These are phyloP conservation scores for Suaeda aralocaspica DNA, from an alignment of 148 eudicot species.

Conservation along the genomic window DNA sequence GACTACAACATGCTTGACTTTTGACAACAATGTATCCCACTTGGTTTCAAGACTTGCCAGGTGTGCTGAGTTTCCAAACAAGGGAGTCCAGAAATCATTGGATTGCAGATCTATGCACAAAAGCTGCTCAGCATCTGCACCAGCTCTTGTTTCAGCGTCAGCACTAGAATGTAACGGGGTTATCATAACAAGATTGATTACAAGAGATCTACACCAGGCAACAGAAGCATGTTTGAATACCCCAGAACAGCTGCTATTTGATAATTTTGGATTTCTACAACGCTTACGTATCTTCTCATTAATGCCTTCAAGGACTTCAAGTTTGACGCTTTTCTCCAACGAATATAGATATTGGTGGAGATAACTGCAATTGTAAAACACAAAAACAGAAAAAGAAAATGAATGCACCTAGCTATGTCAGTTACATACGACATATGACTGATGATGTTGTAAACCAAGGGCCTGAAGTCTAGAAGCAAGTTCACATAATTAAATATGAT, in stretches of 20 bases:
- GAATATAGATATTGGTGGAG: slow-evolving; percentile 74
- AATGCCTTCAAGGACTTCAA: slow-evolving; percentile 81
- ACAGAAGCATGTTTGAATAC: slow-evolving; percentile 75
- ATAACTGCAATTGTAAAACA: slow-evolving; percentile 44
- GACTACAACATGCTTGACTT: slow-evolving; percentile 60
- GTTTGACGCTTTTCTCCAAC: slow-evolving; percentile 65
- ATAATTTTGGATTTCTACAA: slow-evolving; percentile 81
- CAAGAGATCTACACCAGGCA: slow-evolving; percentile 90
- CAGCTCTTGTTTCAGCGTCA: slow-evolving; percentile 31
- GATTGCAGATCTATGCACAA: slow-evolving; percentile 74
- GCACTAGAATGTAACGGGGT: slow-evolving; percentile 50
- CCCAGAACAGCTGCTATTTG: slow-evolving; percentile 63
- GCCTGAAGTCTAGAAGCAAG: slow-evolving; percentile 2
- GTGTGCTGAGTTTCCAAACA: slow-evolving; percentile 58
- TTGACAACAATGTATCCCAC: slow-evolving; percentile 70
- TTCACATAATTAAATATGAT: background rate
- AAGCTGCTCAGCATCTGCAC: slow-evolving; percentile 52
- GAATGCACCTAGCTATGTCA: slow-evolving; percentile 12
- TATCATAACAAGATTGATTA: slow-evolving; percentile 61
- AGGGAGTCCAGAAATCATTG: slow-evolving; percentile 69
- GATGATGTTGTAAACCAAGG: background rate
- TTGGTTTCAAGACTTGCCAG: slow-evolving; percentile 53
- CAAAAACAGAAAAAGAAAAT: background rate
- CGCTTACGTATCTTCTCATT: slow-evolving; percentile 93
- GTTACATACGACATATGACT: background rate